Evolutionary conservation across 2,329 filamentous ascomycete species (phyloP).

Genomic region (Coleophoma cylindrospora): DNA sequence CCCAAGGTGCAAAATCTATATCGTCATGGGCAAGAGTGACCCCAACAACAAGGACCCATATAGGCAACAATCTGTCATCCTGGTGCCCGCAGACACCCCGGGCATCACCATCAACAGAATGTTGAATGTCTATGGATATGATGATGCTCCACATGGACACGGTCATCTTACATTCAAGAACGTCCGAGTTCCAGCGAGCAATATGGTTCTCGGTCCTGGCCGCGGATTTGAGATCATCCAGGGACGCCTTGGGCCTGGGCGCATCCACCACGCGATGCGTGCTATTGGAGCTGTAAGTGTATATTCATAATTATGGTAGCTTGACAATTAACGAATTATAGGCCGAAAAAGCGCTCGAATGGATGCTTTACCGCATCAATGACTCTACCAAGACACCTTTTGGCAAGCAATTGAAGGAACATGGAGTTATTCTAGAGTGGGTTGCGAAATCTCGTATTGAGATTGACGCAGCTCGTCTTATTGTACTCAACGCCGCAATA

Average conservation of each 20-base stretch:
- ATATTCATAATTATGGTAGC: background rate
- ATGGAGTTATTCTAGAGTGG: slow-evolving; percentile 94
- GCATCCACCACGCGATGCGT: slow-evolving; percentile 98
- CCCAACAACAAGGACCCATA: slow-evolving; percentile 71
- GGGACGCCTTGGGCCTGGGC: slow-evolving; percentile 88
- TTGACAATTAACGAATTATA: slow-evolving; percentile 23
- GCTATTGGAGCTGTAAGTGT: slow-evolving; percentile 71
- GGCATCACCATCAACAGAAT: slow-evolving; percentile 93
- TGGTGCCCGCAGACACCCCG: slow-evolving; percentile 75
- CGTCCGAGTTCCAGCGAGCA: slow-evolving; percentile 78
- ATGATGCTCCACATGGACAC: slow-evolving; percentile 97
- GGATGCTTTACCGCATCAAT: slow-evolving; percentile 92
- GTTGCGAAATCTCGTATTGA: slow-evolving; percentile 89
- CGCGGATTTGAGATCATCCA: slow-evolving; percentile 98
- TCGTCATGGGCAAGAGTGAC: slow-evolving; percentile 94
- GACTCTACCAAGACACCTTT: slow-evolving; percentile 89
- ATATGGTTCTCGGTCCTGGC: slow-evolving; percentile 88
- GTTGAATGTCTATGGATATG: slow-evolving; percentile 91
- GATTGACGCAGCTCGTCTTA: slow-evolving; percentile 84
- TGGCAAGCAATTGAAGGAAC: slow-evolving; percentile 77
- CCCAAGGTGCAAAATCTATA: slow-evolving; percentile 85
- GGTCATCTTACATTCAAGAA: slow-evolving; percentile 87
- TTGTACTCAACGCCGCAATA: slow-evolving; percentile 91
- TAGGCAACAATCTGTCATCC: slow-evolving; percentile 86
- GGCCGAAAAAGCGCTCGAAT: slow-evolving; percentile 87